A percentile compares a stretch with the other conserved stretches of the same genome.
phyloP scores from a whole-genome alignment of 495 filamentous ascomycete genomes.

The Neurospora sp. region DNA sequence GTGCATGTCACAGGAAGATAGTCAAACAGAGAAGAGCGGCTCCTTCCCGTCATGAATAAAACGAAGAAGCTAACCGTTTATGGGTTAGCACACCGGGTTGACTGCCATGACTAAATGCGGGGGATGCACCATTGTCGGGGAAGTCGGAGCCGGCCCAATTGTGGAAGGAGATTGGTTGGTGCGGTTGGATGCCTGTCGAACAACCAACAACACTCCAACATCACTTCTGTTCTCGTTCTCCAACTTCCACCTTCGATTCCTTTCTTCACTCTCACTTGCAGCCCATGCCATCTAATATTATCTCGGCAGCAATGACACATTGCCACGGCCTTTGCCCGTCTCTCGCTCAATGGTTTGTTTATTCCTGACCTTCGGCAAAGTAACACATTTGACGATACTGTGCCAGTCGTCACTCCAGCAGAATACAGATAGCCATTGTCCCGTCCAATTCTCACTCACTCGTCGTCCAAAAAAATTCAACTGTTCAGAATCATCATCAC shows the following conservation, averaged over 20 bases:
- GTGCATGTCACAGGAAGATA: background rate
- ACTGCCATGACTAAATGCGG: background rate
- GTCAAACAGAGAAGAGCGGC: background rate
- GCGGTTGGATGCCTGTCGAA: background rate
- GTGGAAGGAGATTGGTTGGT: background rate
- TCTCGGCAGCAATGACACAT: background rate
- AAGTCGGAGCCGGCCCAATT: conserved; percentile 7
- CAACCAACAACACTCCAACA: background rate
- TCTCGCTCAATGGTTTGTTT: background rate
- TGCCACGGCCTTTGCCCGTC: background rate
- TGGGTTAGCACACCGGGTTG: background rate
- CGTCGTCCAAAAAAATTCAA: background rate
- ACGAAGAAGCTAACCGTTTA: background rate
- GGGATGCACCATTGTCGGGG: background rate
- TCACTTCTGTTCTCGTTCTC: background rate
- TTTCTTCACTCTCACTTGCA: background rate
- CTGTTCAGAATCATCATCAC: background rate
- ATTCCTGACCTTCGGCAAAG: background rate
- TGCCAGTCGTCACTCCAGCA: background rate
- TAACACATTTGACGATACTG: background rate
- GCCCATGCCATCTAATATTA: background rate
- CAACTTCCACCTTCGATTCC: background rate
- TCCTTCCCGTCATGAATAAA: background rate
- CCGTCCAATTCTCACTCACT: background rate
- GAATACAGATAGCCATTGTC: background rate